Evolutionary conservation across 2,329 filamentous ascomycete species (phyloP), one percentile per base, ranked within the genome.

Genomic region (Neoascochyta sp.): DNA sequence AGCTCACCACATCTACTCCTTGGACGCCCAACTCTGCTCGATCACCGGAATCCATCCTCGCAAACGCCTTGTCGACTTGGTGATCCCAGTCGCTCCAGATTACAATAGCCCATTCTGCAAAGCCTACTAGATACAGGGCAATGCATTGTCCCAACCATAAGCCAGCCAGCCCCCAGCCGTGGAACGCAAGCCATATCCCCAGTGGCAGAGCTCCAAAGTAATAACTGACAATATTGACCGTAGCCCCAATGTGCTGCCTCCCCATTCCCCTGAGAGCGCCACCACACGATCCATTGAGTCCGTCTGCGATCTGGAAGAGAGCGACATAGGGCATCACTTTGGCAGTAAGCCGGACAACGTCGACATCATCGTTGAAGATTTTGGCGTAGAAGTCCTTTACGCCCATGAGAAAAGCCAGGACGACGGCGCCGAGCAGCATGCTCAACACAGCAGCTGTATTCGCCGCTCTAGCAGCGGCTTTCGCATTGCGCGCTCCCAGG

Each of bases 231-330:
- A 89, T 69, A 57, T 94, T 94, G 30, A 93, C 86, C 1, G 79
- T 66, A 1, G 86, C 87, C 9, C 88, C 88, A 27, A 93, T 74
- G 70, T 89, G 87, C 61, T 94, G 87, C 32, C 84, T 69, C 3
- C 87, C 88, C 85, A 90, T 92, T 0, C 87, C 88, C 43, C 87
- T 67, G 9, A 94, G 65, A 12, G 80, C 78, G 1, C 88, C 87
- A 1, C 88, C 87, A 53, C 87, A 94, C 37, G 79, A 84, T 1
- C 87, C 86, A 50, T 92, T 92, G 18, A 94, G 65, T 0, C 87
- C 88, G 56, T 94, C 87, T 0, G 87, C 86, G 37, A 94, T 89
- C 66, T 94, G 87, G 63, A 94, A 94, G 3, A 94, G 68, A 1
- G 87, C 88, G 1, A 94, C 87, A 49, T 81, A 90, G 0, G 88